Evolutionary conservation across 2,329 filamentous ascomycete genomes (phyloP).

Genomic region (Graphilbum sp.): DNA sequence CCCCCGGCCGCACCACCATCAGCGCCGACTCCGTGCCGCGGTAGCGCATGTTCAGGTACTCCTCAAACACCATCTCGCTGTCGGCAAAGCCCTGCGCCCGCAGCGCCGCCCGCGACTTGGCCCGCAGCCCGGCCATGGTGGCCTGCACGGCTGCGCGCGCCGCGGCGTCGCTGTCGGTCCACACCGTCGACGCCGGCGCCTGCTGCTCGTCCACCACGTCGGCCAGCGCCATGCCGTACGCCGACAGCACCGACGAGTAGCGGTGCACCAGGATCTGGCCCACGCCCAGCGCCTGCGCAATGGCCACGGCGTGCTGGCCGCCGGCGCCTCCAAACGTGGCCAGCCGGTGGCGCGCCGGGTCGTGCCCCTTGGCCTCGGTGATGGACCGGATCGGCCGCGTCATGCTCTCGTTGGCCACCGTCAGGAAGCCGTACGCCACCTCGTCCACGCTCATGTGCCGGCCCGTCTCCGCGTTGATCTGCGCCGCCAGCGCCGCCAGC

Average conservation of each 20-base stretch:
- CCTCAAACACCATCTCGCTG: constrained; percentile 63
- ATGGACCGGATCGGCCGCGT: constrained; percentile 76
- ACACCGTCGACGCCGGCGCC: constrained; percentile 51
- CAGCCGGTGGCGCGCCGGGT: constrained; percentile 77
- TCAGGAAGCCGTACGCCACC: constrained; percentile 77
- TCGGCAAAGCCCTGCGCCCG: constrained; percentile 65
- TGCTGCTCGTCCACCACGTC: constrained; percentile 88
- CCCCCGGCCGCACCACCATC: constrained; percentile 76
- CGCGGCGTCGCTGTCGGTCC: constrained; percentile 36
- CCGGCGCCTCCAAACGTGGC: constrained; percentile 87
- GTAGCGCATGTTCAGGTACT: constrained; percentile 90
- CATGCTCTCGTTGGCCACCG: constrained; percentile 86
- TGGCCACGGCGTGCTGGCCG: constrained; percentile 83
- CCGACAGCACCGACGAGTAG: constrained; percentile 78
- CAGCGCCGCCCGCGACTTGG: constrained; percentile 52
- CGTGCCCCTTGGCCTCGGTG: constrained; percentile 83
- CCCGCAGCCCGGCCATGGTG: constrained; percentile 67
- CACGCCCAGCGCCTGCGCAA: constrained; percentile 71
- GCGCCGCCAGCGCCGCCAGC: constrained; percentile 57
- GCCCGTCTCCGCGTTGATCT: constrained; percentile 62
- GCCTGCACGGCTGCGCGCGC: constrained; percentile 45
- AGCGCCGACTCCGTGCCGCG: constrained; percentile 79
- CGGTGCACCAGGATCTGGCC: constrained; percentile 72
- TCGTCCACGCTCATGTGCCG: constrained; percentile 64
- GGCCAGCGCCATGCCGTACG: constrained; percentile 83